Base-by-base conservation (phyloP, 306 rosid species). In the Acacia melanoxylon region DNA sequence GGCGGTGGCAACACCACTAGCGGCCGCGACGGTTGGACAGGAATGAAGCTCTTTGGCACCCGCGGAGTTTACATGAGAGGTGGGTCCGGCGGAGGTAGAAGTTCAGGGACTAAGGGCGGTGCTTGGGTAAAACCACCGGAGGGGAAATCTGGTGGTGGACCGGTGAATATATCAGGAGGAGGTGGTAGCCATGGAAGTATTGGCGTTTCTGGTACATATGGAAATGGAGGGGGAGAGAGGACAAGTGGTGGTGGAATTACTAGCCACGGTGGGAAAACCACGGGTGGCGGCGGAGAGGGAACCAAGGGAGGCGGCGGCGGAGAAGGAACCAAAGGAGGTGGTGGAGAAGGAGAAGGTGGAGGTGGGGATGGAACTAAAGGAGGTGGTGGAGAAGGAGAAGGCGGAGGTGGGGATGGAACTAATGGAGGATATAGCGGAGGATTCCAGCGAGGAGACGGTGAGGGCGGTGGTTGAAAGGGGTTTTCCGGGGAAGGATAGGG, bases 391-490 rank as follows among this genome's bases (percentile, higher is more conserved):
- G 71, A 35, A 16, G 8, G 58, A 5, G 58, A 19, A 19, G 45
- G 12, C 16, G 12, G 45, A 9, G n/a, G 31, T 2, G 19, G 54
- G 8, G 74, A 16, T 10, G 52, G 59, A 20, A 52, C 59, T 16
- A 19, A 6, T 6, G 59, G 74, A 1, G 74, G 46, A 20, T 83
- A 86, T 68, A 22, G 19, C 1, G 74, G 37, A 8, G 63, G 79
- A 44, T 62, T 73, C 2, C 29, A 78, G 45, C 56, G 31, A 41
- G 85, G 86, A 8, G 84, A 45, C 7, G 84, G 88, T 44, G 83
- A 48, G 17, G 89, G 90, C 33, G 90, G 68, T 51, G 90, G 92
- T 15, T 59, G 74, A 87, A 92, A 92, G 1, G 98, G 98, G 82
- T 94, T 94, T 54, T 91, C 41, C 49, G 91, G 92, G 62, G 86